Evolutionary conservation across 257 asterid species (phyloP).

Genomic region (Solanum raphanifolium): DNA sequence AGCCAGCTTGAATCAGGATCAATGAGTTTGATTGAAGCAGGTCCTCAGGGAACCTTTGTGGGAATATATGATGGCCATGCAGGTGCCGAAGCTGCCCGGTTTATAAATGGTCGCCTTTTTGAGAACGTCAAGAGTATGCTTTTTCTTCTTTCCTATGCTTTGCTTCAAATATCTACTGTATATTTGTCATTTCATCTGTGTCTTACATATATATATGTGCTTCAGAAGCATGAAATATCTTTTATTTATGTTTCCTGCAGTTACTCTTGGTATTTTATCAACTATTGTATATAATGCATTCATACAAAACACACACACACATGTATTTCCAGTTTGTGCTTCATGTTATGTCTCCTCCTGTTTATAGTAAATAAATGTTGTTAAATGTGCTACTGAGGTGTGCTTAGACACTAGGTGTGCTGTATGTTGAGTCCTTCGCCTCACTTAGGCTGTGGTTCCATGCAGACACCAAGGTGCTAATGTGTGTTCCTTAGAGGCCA

Average conservation of each 20-base stretch:
- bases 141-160: not conserved
- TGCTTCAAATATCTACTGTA: not conserved
- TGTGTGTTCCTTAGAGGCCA: not conserved
- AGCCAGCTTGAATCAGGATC: slow-evolving; percentile 85
- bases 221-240: not conserved
- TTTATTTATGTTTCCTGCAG: not conserved
- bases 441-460: not conserved
- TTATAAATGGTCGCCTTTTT: slow-evolving; percentile 49
- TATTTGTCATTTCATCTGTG: not conserved
- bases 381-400: not conserved
- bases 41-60: slow-evolving; percentile 74
- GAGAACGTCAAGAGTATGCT: slow-evolving; percentile 60
- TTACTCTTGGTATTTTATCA: not conserved
- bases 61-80: slow-evolving; percentile 93
- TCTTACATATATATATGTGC: not conserved
- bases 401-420: not conserved
- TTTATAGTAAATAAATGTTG: not conserved
- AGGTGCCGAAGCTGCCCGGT: slow-evolving; percentile 72
- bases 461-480: not conserved
- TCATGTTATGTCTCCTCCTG: not conserved
- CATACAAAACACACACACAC: not conserved
- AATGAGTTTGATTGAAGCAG: slow-evolving; percentile 43
- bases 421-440: not conserved
- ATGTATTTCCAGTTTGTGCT: not conserved
- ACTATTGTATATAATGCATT: not conserved